These are phyloP conservation scores for Ramaria sp. DNA, from an alignment of 768 basidiomycete genomes.

Conservation along the genomic window DNA sequence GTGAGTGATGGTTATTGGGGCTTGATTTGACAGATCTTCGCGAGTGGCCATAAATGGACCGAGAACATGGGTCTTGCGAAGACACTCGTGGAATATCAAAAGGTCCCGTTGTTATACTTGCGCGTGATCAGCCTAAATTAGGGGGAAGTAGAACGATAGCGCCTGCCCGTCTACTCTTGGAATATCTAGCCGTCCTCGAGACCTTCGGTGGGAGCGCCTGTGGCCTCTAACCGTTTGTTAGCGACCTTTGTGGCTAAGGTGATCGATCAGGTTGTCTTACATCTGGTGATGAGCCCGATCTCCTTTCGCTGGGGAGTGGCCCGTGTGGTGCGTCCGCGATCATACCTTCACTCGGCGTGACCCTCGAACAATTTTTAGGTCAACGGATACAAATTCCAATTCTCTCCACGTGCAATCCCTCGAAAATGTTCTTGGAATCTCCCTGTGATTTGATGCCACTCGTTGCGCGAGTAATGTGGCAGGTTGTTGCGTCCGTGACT, in stretches of 20 bases:
- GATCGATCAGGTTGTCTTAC: constrained; percentile 24
- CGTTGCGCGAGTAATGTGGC: constrained; percentile 18
- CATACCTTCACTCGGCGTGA: too few species aligned
- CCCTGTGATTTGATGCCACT: constrained; percentile 19
- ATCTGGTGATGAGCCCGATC: constrained; percentile 23
- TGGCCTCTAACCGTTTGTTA: neutral
- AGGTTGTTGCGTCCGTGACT: constrained; percentile 8
- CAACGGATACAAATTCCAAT: too few species aligned
- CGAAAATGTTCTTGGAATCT: constrained; percentile 35
- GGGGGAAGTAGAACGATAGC: constrained; percentile 23
- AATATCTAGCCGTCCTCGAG: constrained; percentile 33
- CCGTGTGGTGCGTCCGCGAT: too few species aligned
- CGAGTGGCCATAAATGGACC: constrained; percentile 27
- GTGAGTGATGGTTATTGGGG: constrained; percentile 8
- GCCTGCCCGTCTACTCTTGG: constrained; percentile 26
- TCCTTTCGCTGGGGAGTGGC: constrained; percentile 18
- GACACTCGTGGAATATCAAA: constrained; percentile 28
- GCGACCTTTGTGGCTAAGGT: constrained; percentile 5
- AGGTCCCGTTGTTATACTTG: constrained; percentile 27
- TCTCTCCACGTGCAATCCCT: constrained; percentile 27
- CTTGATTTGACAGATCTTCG: constrained; percentile 29
- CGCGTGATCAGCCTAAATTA: constrained; percentile 19
- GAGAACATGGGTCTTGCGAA: constrained; percentile 16
- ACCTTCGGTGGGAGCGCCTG: constrained; percentile 23
- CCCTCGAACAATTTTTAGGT: too few species aligned